Percentiles rank a stretch among this genome's conserved stretches.
phyloP scores from a whole-genome alignment of 768 basidiomycete species.

The Termitomyces sp. region DNA sequence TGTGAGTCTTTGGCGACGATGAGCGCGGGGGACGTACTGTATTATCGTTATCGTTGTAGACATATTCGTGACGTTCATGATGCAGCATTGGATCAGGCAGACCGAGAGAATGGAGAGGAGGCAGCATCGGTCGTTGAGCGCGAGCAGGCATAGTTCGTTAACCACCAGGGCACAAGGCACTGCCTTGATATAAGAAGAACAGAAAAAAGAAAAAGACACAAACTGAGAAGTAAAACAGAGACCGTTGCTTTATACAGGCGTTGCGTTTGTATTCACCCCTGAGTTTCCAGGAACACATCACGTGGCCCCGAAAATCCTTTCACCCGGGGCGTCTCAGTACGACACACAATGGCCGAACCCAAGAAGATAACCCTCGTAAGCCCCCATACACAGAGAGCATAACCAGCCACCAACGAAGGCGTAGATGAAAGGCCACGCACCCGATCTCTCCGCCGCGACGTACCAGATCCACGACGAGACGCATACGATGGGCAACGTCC shows the following conservation, averaged over 20 bases:
- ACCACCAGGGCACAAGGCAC: slow-evolving; percentile 30
- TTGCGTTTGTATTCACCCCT: too few relatives aligned
- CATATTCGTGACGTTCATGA: not conserved
- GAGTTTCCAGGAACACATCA: too few relatives aligned
- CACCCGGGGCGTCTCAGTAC: too few relatives aligned
- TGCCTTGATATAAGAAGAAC: slow-evolving; percentile 24
- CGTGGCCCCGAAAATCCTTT: slow-evolving; percentile 8
- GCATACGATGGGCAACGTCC: slow-evolving; percentile 91
- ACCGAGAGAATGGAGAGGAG: slow-evolving; percentile 44
- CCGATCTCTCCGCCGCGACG: slow-evolving; percentile 83
- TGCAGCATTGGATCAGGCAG: slow-evolving; percentile 21
- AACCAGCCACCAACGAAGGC: too few relatives aligned
- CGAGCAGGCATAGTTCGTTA: not conserved
- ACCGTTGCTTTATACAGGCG: too few relatives aligned
- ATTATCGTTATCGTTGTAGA: slow-evolving; percentile 15
- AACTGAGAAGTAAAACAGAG: too few relatives aligned
- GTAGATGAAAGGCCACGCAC: slow-evolving; percentile 69
- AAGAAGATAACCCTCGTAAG: slow-evolving; percentile 40
- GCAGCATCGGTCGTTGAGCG: slow-evolving; percentile 41
- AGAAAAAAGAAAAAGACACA: too few relatives aligned
- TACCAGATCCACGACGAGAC: slow-evolving; percentile 92
- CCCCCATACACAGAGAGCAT: too few relatives aligned
- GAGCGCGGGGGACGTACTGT: slow-evolving; percentile 6
- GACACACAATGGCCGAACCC: slow-evolving; percentile 28
- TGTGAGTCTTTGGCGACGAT: too few relatives aligned